Evolutionary conservation across 2,329 filamentous ascomycete species (phyloP), one percentile per base, ranked within the genome.

Genomic region (Monosporascus ibericus): DNA sequence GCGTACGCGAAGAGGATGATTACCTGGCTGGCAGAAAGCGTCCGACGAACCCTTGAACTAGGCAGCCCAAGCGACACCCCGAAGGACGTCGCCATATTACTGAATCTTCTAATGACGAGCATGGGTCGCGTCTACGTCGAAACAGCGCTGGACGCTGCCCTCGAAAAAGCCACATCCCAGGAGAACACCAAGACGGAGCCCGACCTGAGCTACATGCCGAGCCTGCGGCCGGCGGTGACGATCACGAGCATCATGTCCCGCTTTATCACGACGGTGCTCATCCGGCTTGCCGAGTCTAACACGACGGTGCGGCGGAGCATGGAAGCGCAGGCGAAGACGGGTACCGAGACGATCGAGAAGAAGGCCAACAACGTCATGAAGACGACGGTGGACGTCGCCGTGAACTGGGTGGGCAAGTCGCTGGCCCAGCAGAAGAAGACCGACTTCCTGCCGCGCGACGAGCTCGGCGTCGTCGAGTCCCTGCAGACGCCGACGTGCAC

Each of bases 1-100:
- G 77, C 84, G n/a, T 91, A 88, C 67, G 90, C 92, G n/a, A 97
- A 97, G 72, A 83, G 94, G 52, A 99, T 99, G 92, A 80, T 99
- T 55, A 95, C 90, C 67, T 99, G 94, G 94, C 76, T 99, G 40
- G 94, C 94, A 2, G 94, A 99, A 74, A 91, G 90, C 56, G 92
- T 99, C 24, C 88, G 94, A 39, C 81, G 94, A 57, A 90, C 91
- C 0, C 78, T 99, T 9, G 94, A 99, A 69, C 78, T 99, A n/a
- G 91, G 89, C 24, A 87, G 89, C 24, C 85, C 86, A 49, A 87
- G 81, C 52, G 94, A 99, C 61, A 96, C 91, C 5, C 90, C 94
- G 17, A 97, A 95, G 69, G 94, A 99, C 68, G 90, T 97, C 52
- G 88, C 87, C 46, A 85, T 90, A 55, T 79, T 97, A 24, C 79